Base-by-base conservation (phyloP, 257 asterid genomes). In the Pogostemon cablin region DNA sequence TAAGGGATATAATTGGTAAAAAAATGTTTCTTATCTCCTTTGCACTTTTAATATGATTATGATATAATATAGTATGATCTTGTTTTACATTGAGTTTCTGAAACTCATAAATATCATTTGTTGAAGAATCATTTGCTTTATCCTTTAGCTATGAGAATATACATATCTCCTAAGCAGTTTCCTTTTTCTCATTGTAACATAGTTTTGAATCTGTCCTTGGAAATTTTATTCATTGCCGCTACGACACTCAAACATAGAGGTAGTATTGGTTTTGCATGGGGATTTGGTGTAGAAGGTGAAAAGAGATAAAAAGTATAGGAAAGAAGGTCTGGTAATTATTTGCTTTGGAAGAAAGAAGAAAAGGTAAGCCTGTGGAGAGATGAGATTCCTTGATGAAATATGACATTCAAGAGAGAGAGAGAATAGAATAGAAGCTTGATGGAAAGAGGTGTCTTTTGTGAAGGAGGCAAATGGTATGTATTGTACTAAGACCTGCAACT, bases 351-450 rank as follows among this genome's bases (percentile, higher is more conserved):
- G 86, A 75, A 72, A 79, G 82, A 72, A 89, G 76, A 75, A 82
- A 77, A 83, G 85, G 43, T 80, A 60, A 75, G 83, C 68, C 77
- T 78, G 80, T 85, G 76, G 81, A 79, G 25, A 20, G 85, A 81
- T 81, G 83, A 82, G 86, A 84, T 86, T 85, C 91, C 86, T 79
- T 84, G 79, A 78, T 72, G 81, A 81, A 77, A 69, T 68, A 81
- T 83, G 84, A 20, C 25, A 20, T 20, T 20, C 25, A 20, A 20
- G 25, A 20, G 25, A 20, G 25, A 20, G 25, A 20, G 15, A 15
- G 15, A 61, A 63, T 53, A 64, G 86, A 83, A 80, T 73, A 71
- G 78, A 87, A 84, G 87, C 92, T 84, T 87, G 79, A 75, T 80
- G 71, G 79, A 79, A 77, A 74, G 80, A 64, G 66, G 56, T 6